A percentile compares a stretch with the other conserved stretches of the same genome.
Evolutionary conservation across 2,329 filamentous ascomycete genomes (phyloP).

Genomic region (Penicillium brevicompactum): DNA sequence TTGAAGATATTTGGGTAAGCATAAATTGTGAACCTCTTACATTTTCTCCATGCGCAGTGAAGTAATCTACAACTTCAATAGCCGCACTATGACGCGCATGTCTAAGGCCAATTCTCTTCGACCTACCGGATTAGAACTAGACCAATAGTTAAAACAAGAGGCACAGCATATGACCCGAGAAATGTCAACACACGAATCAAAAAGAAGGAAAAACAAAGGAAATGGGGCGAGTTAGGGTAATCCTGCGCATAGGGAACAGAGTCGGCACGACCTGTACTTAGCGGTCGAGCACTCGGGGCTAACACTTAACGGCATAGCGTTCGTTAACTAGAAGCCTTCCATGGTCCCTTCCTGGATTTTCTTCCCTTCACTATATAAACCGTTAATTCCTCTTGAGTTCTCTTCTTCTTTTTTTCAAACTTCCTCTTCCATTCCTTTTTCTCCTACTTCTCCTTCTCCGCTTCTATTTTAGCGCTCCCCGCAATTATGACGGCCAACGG

Average conservation of each 20-base stretch:
- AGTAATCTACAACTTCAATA: not conserved
- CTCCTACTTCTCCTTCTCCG: too few species aligned
- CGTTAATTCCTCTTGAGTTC: slow-evolving; percentile 1
- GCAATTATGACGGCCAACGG: slow-evolving; percentile 44
- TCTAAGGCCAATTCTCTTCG: not conserved
- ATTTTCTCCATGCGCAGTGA: not conserved
- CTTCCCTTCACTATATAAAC: slow-evolving; percentile 7
- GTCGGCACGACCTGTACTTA: slow-evolving; percentile 32
- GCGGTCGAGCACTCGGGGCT: slow-evolving; percentile 25
- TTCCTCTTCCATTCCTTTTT: not conserved
- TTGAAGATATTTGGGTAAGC: too few species aligned
- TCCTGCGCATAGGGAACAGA: slow-evolving; percentile 31
- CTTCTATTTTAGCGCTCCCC: slow-evolving; percentile 8
- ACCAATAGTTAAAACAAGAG: not conserved
- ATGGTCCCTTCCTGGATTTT: slow-evolving; percentile 3
- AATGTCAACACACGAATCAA: not conserved
- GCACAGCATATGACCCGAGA: not conserved
- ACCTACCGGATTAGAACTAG: not conserved
- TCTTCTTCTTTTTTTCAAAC: not conserved
- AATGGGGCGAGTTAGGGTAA: slow-evolving; percentile 22
- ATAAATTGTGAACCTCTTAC: too few species aligned
- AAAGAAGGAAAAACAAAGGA: slow-evolving; percentile 4
- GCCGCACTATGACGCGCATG: slow-evolving; percentile 6
- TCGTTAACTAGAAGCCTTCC: not conserved
- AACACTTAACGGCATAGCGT: slow-evolving; percentile 41